Base-by-base conservation (phyloP, 805 yeast species). In the Tetrapisispora taiwanensis region DNA sequence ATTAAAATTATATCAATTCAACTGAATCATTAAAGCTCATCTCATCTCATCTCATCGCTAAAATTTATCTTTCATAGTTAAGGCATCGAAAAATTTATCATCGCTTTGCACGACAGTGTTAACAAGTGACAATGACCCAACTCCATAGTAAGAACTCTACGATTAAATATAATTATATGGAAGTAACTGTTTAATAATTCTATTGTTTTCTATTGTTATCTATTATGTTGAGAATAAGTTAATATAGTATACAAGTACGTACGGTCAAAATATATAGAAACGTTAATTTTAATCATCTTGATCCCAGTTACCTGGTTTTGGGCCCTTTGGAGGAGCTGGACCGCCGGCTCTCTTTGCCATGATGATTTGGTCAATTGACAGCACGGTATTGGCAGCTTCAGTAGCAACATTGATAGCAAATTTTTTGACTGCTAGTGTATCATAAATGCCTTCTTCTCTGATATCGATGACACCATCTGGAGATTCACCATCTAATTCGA, bases 291-390 rank as follows among this genome's bases (percentile, higher is more conserved):
- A 87, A 67, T 89, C 96, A 48, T 75, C 96, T 66, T 82, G 92
- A 60, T 88, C 97, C 97, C 97, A 88, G 69, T 87, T 88, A 48
- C 95, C 96, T 38, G 92, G 90, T 65, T 79, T 79, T 53, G 81
- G 82, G 60, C 84, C 94, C 55, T 73, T 69, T 30, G 96, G 96
- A 75, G 88, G 81, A 28, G 71, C 80, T 40, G 98, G 98, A 19
- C 98, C 98, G 52, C 98, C 98, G 2, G 97, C 97, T 63, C 96
- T 79, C 76, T 90, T 90, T 37, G 98, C 97, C 92, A 90, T 92
- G 62, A 90, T 92, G 58, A 90, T 90, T 73, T 90, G 97, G 65
- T 92, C 97, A 41, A 92, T 92, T 22, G 95, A 80, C 50, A 52
- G 43, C 22, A 52, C 54, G 5, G 97, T 92, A 50, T 75, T 77